Evolutionary conservation across 2,329 filamentous ascomycete species (phyloP).

Genomic region (Aspergillus sp.): DNA sequence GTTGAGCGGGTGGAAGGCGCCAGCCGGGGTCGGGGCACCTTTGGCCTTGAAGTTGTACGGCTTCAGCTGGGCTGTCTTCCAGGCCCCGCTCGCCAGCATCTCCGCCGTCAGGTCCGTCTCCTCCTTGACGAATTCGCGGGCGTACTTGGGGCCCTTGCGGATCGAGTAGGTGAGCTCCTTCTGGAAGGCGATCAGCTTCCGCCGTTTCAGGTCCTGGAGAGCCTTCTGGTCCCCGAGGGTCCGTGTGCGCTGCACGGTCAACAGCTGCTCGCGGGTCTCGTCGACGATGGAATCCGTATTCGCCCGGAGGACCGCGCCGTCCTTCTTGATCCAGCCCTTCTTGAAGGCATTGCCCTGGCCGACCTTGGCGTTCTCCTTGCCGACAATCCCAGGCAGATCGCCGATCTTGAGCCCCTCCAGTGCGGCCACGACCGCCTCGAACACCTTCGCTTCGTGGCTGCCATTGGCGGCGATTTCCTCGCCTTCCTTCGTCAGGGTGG

Average conservation of each 20-base stretch:
- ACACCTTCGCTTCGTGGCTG: constrained; percentile 80
- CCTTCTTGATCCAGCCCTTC: constrained; percentile 66
- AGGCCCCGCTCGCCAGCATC: constrained; percentile 80
- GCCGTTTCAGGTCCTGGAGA: constrained; percentile 80
- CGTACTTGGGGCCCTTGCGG: constrained; percentile 82
- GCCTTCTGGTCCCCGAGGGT: constrained; percentile 71
- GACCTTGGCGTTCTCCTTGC: constrained; percentile 54
- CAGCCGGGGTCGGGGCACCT: constrained; percentile 50
- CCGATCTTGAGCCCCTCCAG: constrained; percentile 78
- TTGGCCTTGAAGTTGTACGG: constrained; percentile 75
- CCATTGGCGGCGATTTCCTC: constrained; percentile 70
- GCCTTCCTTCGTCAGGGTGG: constrained; percentile 71
- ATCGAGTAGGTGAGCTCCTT: constrained; percentile 86
- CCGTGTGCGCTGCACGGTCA: constrained; percentile 67
- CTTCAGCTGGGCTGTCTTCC: constrained; percentile 90
- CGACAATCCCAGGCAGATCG: constrained; percentile 57
- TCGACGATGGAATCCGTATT: constrained; percentile 73
- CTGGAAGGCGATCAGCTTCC: constrained; percentile 79
- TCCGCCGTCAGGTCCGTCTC: constrained; percentile 93
- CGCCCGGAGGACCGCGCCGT: constrained; percentile 54
- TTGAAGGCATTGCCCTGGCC: constrained; percentile 96
- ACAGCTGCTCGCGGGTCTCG: constrained; percentile 71
- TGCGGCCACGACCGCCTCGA: constrained; percentile 67
- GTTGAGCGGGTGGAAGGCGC: constrained; percentile 63
- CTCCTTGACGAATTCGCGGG: constrained; percentile 83